A percentile compares a stretch with the other conserved stretches of the same genome.
Evolutionary conservation across 306 rosid species (phyloP).

Genomic region (Hippophae tibetana): DNA sequence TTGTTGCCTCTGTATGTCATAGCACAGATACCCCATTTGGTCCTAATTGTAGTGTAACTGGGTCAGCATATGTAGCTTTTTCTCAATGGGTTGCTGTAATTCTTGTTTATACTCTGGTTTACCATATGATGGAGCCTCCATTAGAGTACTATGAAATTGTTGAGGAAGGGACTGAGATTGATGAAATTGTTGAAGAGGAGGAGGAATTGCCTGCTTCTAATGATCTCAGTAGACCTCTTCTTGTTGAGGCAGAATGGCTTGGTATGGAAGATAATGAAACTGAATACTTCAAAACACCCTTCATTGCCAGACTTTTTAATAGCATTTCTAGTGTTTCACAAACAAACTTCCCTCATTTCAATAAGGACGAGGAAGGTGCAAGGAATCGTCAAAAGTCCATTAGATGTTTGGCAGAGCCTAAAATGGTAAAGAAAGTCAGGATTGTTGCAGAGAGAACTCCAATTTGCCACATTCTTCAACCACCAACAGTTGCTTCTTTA

Average conservation of each 20-base stretch:
- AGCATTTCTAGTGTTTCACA: constrained; percentile 43
- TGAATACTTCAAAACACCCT: constrained; percentile 72
- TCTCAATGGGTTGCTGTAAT: constrained; percentile 77
- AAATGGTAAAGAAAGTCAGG: constrained; percentile 59
- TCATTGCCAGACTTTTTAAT: constrained; percentile 62
- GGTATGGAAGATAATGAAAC: constrained; percentile 82
- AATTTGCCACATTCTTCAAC: constrained; percentile 66
- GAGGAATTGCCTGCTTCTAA: constrained; percentile 10
- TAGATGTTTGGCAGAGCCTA: constrained; percentile 77
- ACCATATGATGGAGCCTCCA: constrained; percentile 97
- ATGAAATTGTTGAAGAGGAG: constrained; percentile 53
- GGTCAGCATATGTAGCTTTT: constrained; percentile 70
- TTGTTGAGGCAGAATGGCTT: constrained; percentile 93
- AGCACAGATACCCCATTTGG: constrained; percentile 55
- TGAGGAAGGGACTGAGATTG: constrained; percentile 35
- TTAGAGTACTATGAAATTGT: constrained; percentile 40
- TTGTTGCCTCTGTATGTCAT: constrained; percentile 66
- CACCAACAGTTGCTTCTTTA: constrained; percentile 70
- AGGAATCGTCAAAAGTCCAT: constrained; percentile 25
- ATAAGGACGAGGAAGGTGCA: constrained; percentile 4
- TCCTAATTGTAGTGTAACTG: constrained; percentile 37
- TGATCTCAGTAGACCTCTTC: constrained; percentile 60
- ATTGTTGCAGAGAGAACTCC: constrained; percentile 74
- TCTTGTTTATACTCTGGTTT: constrained; percentile 77
- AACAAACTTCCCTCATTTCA: constrained; percentile 39